phyloP scores from a whole-genome alignment of 2,329 filamentous ascomycete species.

The Falciphora oryzae region DNA sequence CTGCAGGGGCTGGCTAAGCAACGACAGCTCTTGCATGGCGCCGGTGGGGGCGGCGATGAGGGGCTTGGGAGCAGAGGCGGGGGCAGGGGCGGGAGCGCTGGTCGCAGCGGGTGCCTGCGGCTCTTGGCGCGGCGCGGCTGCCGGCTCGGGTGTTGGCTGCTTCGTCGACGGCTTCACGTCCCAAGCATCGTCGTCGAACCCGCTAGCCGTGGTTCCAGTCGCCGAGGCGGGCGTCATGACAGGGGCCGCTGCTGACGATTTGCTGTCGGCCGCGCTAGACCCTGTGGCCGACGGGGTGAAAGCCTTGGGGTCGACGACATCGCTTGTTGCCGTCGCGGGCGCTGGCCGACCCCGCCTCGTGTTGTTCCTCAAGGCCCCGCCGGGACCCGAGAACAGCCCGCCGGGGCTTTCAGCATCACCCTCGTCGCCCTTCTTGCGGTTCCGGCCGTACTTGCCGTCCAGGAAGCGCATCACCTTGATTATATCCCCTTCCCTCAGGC shows the following conservation, averaged over 20 bases:
- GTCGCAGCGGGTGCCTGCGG: constrained; percentile 28
- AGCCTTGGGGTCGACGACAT: constrained; percentile 80
- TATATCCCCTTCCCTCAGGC: constrained; percentile 94
- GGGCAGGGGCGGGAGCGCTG: constrained; percentile 30
- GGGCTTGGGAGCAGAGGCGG: constrained; percentile 25
- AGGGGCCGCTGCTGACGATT: constrained; percentile 31
- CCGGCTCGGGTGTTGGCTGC: constrained; percentile 16
- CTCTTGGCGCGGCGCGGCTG: constrained; percentile 22
- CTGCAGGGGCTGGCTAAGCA: constrained; percentile 47
- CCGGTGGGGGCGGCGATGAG: constrained; percentile 55
- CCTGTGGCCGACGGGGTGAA: constrained; percentile 60
- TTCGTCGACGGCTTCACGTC: constrained; percentile 80
- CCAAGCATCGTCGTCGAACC: constrained; percentile 97
- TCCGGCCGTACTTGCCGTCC: constrained; percentile 72
- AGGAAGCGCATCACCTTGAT: constrained; percentile 88
- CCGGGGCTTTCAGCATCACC: constrained; percentile 50
- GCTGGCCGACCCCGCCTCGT: constrained; percentile 87
- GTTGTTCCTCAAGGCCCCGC: constrained; percentile 88
- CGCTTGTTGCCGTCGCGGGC: constrained; percentile 77
- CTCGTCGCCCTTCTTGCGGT: constrained; percentile 50
- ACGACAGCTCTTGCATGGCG: constrained; percentile 55
- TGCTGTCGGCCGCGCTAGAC: constrained; percentile 27
- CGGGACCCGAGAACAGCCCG: constrained; percentile 86
- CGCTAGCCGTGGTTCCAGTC: constrained; percentile 31
- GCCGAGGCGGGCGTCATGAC: constrained; percentile 16